Evolutionary conservation across 352 stramenopile species (phyloP), one percentile per base, ranked within the genome.

Genomic region (Globisporangium yorkense): DNA sequence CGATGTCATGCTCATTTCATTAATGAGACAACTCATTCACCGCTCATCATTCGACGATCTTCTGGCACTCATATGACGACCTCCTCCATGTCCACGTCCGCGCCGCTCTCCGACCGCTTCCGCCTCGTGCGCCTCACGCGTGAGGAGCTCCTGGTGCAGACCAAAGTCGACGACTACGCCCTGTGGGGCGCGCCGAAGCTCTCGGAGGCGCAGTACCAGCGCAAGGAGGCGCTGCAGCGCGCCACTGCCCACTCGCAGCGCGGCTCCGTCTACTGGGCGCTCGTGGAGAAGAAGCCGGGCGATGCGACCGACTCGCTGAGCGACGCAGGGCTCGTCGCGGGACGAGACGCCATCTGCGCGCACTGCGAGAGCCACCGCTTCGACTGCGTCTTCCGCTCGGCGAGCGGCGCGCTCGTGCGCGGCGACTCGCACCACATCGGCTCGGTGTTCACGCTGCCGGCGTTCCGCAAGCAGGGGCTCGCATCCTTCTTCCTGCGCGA

Each of bases 341-440:
- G 51, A 10, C 21, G 59, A 20, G 62, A 67, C 7, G 21, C 65
- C 16, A 60, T 88, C 20, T 69, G 67, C 46, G 84, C 68, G 50
- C 75, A 87, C 40, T 88, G 77, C 39, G 78, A 89, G 57, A 81
- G 72, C 54, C 70, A 88, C 58, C 65, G 66, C 41, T 87, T 87
- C 31, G 68, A 84, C 39, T 84, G 71, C 35, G 61, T 67, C 35
- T 59, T 84, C 18, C 67, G 67, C 55, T 66, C 47, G 15, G 40
- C 46, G 13, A 66, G 60, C 15, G 70, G 76, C 2, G 67, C 74
- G 21, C 57, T 88, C 40, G 50, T 69, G 39, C 62, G 54, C 8
- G 80, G 80, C 12, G 76, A 71, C 51, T 85, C 77, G 27, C 63
- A 84, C 56, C 74, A 88, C 41, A 80, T 88, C 33, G 77, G 72